phyloP scores from a whole-genome alignment of 306 rosid species.

The Cucurbita moschata region DNA sequence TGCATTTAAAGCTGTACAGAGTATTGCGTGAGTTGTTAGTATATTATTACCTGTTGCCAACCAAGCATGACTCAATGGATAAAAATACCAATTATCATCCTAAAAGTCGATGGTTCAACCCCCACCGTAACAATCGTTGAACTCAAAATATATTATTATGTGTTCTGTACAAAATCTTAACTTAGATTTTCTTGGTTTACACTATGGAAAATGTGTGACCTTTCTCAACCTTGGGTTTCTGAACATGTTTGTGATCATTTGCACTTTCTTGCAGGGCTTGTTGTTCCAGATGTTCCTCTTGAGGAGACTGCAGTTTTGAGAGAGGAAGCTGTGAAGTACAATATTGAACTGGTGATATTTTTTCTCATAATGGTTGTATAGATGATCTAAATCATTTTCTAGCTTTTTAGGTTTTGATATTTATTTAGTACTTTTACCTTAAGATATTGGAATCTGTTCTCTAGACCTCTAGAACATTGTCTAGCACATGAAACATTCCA shows the following conservation, averaged over 20 bases:
- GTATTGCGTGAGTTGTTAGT: neutral
- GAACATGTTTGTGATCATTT: neutral
- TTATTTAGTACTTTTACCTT: neutral
- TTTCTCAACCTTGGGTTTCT: neutral
- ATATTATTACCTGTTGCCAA: neutral
- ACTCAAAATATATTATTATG: neutral
- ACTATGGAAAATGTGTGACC: neutral
- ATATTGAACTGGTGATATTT: conserved; percentile 62
- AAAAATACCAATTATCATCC: neutral
- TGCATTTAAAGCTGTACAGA: neutral
- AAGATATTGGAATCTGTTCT: neutral
- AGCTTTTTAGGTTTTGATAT: neutral
- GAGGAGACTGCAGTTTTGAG: conserved; percentile 64
- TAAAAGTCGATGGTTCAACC: neutral
- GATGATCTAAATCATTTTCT: neutral
- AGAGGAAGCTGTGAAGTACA: conserved; percentile 51
- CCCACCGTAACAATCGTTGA: neutral
- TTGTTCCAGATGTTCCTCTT: conserved; percentile 90
- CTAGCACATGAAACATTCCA: neutral
- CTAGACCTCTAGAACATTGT: neutral
- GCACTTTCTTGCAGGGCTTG: conserved; percentile 47
- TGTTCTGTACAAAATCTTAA: neutral
- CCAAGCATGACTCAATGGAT: neutral
- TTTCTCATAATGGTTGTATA: neutral
- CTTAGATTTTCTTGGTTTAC: neutral